Evolutionary conservation across 73 alveolate species (phyloP), one percentile per base, ranked within the genome.

Genomic region (Paraurostyla sp.): DNA sequence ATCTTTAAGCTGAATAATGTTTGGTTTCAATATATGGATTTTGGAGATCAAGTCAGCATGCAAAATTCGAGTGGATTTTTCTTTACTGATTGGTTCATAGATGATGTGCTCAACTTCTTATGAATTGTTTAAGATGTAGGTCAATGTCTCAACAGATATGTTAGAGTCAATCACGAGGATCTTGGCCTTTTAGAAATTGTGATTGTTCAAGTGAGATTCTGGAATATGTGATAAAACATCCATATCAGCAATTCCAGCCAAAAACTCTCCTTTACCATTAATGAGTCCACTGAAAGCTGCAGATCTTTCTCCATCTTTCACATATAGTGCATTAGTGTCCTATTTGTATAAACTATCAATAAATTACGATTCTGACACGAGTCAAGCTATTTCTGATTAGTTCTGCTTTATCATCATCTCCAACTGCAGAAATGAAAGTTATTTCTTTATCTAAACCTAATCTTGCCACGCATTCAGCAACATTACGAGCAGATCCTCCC

Each of bases 191-290:
- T 58, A 16, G 7, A 81, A 20, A 4, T 38, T 13, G 29, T 49
- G 71, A 0, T 3, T 25, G 35, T 81, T 36, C 48, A 81, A 40
- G 33, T 81, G 91, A 15, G 13, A n/a, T 56, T 35, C 32, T 7
- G 65, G 68, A 22, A 81, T 57, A 15, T 81, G 59, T 23, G 52
- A 0, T 33, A 81, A 41, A 22, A 81, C 68, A 36, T 81, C 91
- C 91, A 81, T 81, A 59, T 81, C 91, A 7, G 91, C 91, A 7
- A 81, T 81, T 3, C 91, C 91, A n/a, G 59, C 62, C 32, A 81
- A n/a, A 69, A 81, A 81, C 1, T 81, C 91, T 29, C 91, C 91
- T 29, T 81, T 1, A n/a, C 76, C 80, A 38, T 52, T 38, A 3
- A 81, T 52, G 3, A 58, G n/a, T 0, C 73, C 91, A 38, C 57